phyloP scores from a whole-genome alignment of 805 yeast genomes.

The Ogataea wickerhamii region DNA sequence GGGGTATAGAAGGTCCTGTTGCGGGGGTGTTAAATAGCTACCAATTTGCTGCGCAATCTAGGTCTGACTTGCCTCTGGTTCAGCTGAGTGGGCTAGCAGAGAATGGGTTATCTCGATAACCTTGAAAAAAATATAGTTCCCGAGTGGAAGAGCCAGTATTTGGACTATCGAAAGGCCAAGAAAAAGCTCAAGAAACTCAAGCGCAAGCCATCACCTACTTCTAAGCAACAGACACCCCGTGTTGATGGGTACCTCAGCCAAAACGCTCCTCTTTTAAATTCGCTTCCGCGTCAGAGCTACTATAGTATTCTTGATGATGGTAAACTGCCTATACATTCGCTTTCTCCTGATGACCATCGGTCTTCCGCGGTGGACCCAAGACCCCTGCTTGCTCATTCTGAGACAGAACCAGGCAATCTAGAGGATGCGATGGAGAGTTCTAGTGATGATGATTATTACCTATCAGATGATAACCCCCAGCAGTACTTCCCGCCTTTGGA shows the following conservation, averaged over 20 bases:
- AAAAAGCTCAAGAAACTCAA: slow-evolving; percentile 33
- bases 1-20: too few species aligned
- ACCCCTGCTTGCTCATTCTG: not conserved
- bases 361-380: not conserved
- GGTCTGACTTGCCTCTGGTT: too few species aligned
- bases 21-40: too few species aligned
- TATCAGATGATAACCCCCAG: not conserved
- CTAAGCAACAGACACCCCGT: not conserved
- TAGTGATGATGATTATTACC: slow-evolving; percentile 2
- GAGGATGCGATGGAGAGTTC: slow-evolving; percentile 2
- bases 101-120: slow-evolving; percentile 69
- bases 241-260: not conserved
- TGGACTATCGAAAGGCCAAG: slow-evolving; percentile 59
- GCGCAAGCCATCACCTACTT: slow-evolving; percentile 1
- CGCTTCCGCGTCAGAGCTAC: not conserved
- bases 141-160: slow-evolving; percentile 83
- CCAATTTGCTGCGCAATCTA: too few species aligned
- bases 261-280: not conserved
- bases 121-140: slow-evolving; percentile 71
- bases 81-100: too few species aligned
- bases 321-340: not conserved
- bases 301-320: not conserved
- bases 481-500: not conserved
- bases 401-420: not conserved
- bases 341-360: not conserved